Evolutionary conservation across 1,139 yeast genomes (phyloP).

Genomic region (Candida gigantensis): DNA sequence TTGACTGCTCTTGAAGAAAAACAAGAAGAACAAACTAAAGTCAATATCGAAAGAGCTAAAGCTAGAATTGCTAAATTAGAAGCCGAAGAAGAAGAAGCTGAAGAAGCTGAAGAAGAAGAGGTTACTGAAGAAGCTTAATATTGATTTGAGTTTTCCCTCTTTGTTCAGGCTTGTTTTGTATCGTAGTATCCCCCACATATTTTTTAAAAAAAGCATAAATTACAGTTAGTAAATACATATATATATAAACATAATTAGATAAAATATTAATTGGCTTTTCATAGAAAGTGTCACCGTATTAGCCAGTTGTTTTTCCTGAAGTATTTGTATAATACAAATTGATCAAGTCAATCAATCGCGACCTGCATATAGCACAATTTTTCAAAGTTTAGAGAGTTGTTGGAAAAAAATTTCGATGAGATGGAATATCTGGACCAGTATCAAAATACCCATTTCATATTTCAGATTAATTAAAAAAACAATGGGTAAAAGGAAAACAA

Average conservation of each 20-base stretch:
- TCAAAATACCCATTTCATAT: too few relatives aligned
- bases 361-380: background rate
- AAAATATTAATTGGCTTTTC: background rate
- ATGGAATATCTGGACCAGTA: too few relatives aligned
- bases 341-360: too few relatives aligned
- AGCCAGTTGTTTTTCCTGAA: too few relatives aligned
- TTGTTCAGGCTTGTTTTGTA: background rate
- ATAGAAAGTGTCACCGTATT: too few relatives aligned
- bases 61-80: constrained; percentile 70
- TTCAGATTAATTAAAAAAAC: too few relatives aligned
- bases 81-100: constrained; percentile 37
- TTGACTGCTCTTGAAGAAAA: constrained; percentile 66
- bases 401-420: constrained; percentile 5
- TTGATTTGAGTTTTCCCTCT: background rate
- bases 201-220: background rate
- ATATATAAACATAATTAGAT: background rate
- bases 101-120: constrained; percentile 17
- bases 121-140: constrained; percentile 10
- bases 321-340: too few relatives aligned
- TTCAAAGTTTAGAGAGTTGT: background rate
- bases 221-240: too few relatives aligned
- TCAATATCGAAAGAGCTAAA: constrained; percentile 73
- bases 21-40: constrained; percentile 81
- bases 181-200: background rate
- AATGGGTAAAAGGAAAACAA: constrained; percentile 35